Evolutionary conservation across 805 yeast species (phyloP), one percentile per base, ranked within the genome.

Genomic region (Cyberlindnera mycetangii): DNA sequence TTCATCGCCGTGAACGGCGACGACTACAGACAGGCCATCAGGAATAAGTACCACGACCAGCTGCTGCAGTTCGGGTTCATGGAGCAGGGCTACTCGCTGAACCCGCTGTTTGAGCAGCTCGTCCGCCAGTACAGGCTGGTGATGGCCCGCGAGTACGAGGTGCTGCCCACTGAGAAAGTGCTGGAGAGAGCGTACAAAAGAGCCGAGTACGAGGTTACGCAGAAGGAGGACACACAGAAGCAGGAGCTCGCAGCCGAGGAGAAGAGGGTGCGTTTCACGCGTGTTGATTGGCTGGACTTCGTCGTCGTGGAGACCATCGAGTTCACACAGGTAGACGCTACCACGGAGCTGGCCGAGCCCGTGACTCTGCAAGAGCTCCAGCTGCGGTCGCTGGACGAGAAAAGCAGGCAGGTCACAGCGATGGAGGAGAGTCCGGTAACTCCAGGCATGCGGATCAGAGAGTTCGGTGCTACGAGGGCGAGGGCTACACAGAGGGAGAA

Each of bases 221-320:
- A 65, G 24, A 69, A 67, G 17, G 67, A 63, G 17, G 51, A 72
- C 41, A 58, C 57, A 6, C 62, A 67, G 37, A 68, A 68, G 42
- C 66, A 66, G 7, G 59, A 59, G 30, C 54, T 59, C 47, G 53
- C 52, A 47, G 62, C 71, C 53, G 64, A 66, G 48, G 49, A 61
- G 42, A 40, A 62, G 59, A 72, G 72, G 45, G 52, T 79, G 5
- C 81, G 76, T 33, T 87, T 74, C 64, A 88, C 90, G 0, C 76
- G 85, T 9, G 81, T 89, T 18, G 89, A 90, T 64, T 92, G 99
- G 99, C 81, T 82, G 44, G 87, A 85, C 50, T 92, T 90, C 58
- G 70, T 74, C 2, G 70, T 87, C 15, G 83, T 87, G 7, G 88
- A 81, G 39, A 79, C 83, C 2, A 70, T 89, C 12, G 79, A 74